These are phyloP conservation scores for Brachypodium distachyon DNA, from an alignment of 202 grass and related monocot species.

Conservation along the genomic window DNA sequence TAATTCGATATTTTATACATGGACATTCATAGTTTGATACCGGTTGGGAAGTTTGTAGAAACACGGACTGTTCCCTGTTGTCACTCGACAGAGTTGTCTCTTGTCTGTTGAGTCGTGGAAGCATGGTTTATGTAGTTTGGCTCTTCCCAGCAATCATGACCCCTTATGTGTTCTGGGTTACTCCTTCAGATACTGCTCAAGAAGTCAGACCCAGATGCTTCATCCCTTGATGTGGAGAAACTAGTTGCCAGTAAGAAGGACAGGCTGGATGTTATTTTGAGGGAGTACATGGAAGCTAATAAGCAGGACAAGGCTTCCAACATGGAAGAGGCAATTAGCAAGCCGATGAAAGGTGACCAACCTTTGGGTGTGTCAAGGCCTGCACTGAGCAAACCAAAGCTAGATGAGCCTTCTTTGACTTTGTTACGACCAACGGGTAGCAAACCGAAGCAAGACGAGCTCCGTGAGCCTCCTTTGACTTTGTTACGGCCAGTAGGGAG, in stretches of 20 bases:
- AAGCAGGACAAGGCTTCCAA: conserved; percentile 8
- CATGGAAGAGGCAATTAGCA: conserved; percentile 9
- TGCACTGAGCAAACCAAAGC: conserved; percentile 19
- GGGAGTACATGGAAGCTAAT: conserved; percentile 41
- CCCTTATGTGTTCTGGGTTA: background rate
- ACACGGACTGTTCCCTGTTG: background rate
- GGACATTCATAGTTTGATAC: background rate
- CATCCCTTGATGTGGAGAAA: conserved; percentile 79
- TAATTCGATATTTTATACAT: background rate
- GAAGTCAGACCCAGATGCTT: conserved; percentile 65
- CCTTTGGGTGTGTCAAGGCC: conserved; percentile 25
- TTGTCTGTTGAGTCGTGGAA: background rate
- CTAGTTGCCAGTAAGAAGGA: conserved; percentile 47
- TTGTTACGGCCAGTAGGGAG: conserved; percentile 13
- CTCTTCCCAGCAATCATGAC: background rate
- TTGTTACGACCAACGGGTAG: conserved; percentile 28
- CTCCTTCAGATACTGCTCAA: conserved; percentile 67
- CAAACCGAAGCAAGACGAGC: conserved; percentile 8
- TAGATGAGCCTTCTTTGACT: conserved; percentile 28
- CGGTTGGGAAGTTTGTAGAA: background rate
- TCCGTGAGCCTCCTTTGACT: conserved; percentile 5
- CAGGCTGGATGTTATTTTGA: conserved; percentile 65
- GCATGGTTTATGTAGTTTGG: background rate
- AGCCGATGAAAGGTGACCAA: background rate
- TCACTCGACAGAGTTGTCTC: background rate